These are phyloP conservation scores for Gossypium herbaceum DNA, from an alignment of 345 rosid genomes.

Conservation along the genomic window DNA sequence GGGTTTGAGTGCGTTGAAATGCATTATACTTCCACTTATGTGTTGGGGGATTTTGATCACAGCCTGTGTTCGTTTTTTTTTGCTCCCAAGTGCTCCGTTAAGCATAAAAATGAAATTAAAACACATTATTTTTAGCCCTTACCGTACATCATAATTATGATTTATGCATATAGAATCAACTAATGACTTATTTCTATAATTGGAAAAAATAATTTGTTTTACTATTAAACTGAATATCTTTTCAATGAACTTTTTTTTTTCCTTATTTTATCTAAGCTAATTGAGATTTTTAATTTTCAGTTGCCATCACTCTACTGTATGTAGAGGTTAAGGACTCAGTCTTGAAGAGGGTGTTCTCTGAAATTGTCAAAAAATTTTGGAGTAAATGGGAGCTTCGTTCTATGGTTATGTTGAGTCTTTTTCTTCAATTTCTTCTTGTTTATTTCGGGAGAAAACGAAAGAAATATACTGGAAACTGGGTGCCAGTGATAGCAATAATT, in stretches of 20 bases:
- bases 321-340: neutral
- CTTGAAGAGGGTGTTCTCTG: neutral
- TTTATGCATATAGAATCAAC: no score
- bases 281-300: neutral
- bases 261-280: no score
- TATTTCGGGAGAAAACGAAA: slow-evolving; percentile 7
- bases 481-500: neutral
- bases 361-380: slow-evolving; percentile 8
- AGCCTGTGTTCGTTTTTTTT: no score
- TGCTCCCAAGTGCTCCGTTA: no score
- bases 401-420: slow-evolving; percentile 18
- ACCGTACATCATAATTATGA: no score
- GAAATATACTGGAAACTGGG: neutral
- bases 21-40: no score
- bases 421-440: slow-evolving; percentile 24
- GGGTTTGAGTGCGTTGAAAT: fast-evolving
- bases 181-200: no score
- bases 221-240: no score
- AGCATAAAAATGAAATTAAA: no score
- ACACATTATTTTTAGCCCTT: no score
- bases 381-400: slow-evolving; percentile 27
- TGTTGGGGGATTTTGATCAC: no score
- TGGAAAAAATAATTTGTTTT: no score
- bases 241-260: neutral
- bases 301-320: neutral